phyloP scores from a whole-genome alignment of 2,329 filamentous ascomycete genomes.

The Corynespora cassiicola region DNA sequence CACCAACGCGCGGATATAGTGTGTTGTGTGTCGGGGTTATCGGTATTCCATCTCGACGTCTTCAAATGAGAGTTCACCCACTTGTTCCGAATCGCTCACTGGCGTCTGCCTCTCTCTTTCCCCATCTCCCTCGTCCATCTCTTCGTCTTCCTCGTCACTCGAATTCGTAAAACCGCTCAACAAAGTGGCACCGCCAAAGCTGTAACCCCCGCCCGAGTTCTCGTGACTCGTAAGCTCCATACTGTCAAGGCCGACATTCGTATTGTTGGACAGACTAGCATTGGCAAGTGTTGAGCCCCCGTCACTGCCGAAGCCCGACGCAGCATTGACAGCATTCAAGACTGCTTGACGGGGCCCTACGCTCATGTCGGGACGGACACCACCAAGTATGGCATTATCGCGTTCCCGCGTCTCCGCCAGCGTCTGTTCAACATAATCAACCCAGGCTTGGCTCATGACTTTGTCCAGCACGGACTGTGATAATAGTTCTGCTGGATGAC shows the following conservation, averaged over 20 bases:
- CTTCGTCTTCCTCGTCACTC: slow-evolving; percentile 95
- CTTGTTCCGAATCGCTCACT: slow-evolving; percentile 66
- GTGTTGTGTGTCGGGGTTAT: slow-evolving; percentile 49
- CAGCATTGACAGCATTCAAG: slow-evolving; percentile 63
- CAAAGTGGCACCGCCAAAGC: slow-evolving; percentile 74
- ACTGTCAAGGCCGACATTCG: slow-evolving; percentile 59
- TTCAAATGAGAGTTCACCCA: slow-evolving; percentile 69
- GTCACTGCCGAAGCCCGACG: slow-evolving; percentile 61
- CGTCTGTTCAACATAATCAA: slow-evolving; percentile 91
- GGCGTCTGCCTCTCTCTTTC: slow-evolving; percentile 60
- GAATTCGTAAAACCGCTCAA: slow-evolving; percentile 93
- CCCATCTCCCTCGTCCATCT: slow-evolving; percentile 84
- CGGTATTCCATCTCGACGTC: slow-evolving; percentile 67
- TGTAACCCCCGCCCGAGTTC: slow-evolving; percentile 74
- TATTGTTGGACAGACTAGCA: slow-evolving; percentile 76
- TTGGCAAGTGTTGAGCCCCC: slow-evolving; percentile 72
- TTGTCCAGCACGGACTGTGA: slow-evolving; percentile 85
- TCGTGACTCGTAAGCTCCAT: slow-evolving; percentile 71
- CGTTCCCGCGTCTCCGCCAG: slow-evolving; percentile 92
- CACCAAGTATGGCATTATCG: slow-evolving; percentile 97
- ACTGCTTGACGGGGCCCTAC: slow-evolving; percentile 78
- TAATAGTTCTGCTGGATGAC: slow-evolving; percentile 86
- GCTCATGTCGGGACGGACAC: slow-evolving; percentile 89
- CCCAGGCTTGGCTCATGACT: slow-evolving; percentile 89
- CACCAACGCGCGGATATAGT: slow-evolving; percentile 44